Evolutionary conservation across 1,284 basidiomycete species (phyloP).

Genomic region (Pulveroboletus sp.): DNA sequence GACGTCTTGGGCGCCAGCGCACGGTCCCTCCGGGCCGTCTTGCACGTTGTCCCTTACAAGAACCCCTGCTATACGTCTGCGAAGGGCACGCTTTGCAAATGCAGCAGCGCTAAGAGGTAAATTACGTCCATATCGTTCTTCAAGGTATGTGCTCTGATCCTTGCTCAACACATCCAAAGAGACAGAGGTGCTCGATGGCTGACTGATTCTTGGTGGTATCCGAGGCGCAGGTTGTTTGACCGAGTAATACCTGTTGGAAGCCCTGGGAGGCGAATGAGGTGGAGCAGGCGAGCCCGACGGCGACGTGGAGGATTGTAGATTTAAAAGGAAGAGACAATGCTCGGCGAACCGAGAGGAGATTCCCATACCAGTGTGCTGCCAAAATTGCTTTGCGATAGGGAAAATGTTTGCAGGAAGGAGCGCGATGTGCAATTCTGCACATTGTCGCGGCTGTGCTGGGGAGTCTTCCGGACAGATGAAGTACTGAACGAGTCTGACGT

Average conservation of each 20-base stretch:
- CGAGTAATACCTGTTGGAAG: constrained; percentile 65
- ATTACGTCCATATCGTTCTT: constrained; percentile 96
- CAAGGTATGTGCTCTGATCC: constrained; percentile 69
- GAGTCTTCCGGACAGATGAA: constrained; percentile 65
- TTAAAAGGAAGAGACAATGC: constrained; percentile 70
- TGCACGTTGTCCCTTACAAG: constrained; percentile 59
- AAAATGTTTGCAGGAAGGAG: constrained; percentile 74
- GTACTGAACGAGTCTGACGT: constrained; percentile 73
- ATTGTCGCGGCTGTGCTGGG: constrained; percentile 25
- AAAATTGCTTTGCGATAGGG: constrained; percentile 84
- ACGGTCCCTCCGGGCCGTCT: constrained; percentile 42
- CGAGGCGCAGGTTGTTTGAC: constrained; percentile 42
- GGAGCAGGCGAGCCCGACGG: constrained; percentile 33
- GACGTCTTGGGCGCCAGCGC: constrained; percentile 49
- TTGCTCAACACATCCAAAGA: constrained; percentile 37
- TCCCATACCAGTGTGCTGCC: constrained; percentile 94
- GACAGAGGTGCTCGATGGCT: background rate
- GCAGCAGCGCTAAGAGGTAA: constrained; percentile 74
- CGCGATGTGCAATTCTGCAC: constrained; percentile 75
- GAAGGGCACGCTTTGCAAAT: constrained; percentile 83
- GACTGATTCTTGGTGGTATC: constrained; percentile 11
- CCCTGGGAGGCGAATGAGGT: constrained; percentile 42
- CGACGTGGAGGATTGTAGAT: constrained; percentile 16
- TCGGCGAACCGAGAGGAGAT: constrained; percentile 90
- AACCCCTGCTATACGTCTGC: constrained; percentile 88